phyloP scores from a whole-genome alignment of 2,329 filamentous ascomycete genomes.

The Trichoderma sp. region DNA sequence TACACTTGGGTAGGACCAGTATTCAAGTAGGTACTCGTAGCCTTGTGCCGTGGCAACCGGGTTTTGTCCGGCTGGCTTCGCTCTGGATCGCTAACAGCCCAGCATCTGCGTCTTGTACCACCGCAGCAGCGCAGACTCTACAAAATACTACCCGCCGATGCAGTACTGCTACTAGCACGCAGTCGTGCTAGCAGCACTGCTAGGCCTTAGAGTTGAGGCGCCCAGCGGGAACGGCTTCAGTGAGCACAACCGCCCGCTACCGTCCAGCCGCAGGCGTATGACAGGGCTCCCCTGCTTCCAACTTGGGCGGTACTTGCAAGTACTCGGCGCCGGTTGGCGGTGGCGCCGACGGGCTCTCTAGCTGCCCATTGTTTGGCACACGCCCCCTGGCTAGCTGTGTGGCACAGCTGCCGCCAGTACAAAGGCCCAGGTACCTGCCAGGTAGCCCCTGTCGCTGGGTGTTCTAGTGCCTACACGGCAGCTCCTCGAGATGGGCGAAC shows the following conservation, averaged over 20 bases:
- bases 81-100: neutral
- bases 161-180: neutral
- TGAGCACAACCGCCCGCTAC: slow-evolving; percentile 20
- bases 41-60: neutral
- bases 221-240: slow-evolving; percentile 17
- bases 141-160: neutral
- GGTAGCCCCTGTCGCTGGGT: neutral
- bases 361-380: neutral
- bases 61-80: neutral
- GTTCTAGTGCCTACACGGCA: neutral
- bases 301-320: neutral
- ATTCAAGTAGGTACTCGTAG: neutral
- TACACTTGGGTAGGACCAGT: neutral
- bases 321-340: neutral
- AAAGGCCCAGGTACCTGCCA: neutral
- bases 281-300: slow-evolving; percentile 13
- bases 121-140: neutral
- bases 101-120: neutral
- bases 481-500: slow-evolving; percentile 9
- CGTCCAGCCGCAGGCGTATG: neutral
- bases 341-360: slow-evolving; percentile 13
- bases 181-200: neutral
- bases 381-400: neutral
- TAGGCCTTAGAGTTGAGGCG: slow-evolving; percentile 1
- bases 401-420: neutral